phyloP scores from a whole-genome alignment of 768 basidiomycete species.

The Tulasnella sp. region DNA sequence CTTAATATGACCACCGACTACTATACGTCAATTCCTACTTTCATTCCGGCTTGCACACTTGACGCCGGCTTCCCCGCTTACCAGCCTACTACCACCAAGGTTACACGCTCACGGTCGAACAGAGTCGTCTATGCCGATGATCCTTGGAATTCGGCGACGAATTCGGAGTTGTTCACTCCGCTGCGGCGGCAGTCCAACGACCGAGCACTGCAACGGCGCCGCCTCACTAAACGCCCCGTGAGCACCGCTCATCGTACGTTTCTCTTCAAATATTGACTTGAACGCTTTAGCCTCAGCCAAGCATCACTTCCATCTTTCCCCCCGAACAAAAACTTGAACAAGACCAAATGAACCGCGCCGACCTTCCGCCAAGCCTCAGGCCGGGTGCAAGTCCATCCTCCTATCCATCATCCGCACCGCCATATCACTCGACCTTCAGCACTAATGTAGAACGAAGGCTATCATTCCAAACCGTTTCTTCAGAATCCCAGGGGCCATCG shows the following conservation, averaged over 20 bases:
- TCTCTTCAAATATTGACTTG: neutral
- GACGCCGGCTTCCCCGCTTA: neutral
- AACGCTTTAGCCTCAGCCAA: neutral
- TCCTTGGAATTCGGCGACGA: slow-evolving; percentile 3
- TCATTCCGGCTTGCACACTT: neutral
- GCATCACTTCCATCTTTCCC: neutral
- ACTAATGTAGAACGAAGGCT: neutral
- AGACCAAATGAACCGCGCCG: neutral
- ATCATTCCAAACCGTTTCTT: neutral
- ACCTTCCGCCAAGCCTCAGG: neutral
- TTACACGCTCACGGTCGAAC: neutral
- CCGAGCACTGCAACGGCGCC: neutral
- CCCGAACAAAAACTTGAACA: neutral
- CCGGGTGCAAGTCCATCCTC: neutral
- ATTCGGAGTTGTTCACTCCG: neutral
- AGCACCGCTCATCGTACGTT: neutral
- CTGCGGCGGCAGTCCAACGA: neutral
- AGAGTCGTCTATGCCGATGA: slow-evolving; percentile 6
- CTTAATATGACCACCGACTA: neutral
- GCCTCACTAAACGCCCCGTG: neutral
- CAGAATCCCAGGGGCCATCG: neutral
- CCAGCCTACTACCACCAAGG: neutral
- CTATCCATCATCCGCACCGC: neutral
- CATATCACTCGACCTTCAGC: neutral
- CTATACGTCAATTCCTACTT: slow-evolving; percentile 4